Base-by-base conservation (phyloP, 202 grass and related monocot genomes). In the Schoenoplectus tabernaemontani region DNA sequence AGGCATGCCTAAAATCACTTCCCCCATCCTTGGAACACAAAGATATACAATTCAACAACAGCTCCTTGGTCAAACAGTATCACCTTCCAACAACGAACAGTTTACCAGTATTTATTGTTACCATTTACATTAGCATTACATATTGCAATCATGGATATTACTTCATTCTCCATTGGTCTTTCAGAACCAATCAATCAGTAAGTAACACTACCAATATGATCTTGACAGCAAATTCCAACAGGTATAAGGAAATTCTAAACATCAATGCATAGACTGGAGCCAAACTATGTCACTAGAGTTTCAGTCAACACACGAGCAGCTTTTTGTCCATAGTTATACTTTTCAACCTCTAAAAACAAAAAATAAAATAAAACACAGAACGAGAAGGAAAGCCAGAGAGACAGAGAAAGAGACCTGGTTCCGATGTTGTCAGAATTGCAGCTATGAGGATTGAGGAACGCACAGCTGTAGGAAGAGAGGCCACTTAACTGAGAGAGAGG, bases 1-100 rank as follows among this genome's bases (percentile, higher is more conserved):
- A 15, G 91, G 96, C 43, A 95, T 70, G 42, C 89, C 96, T 48
- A 98, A 78, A 43, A 90, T 83, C 56, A 85, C 83, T 13, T 90
- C 84, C 48, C 17, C 68, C 87, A 82, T 91, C 57, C 57, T 53
- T 10, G 16, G 43, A 56, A 68, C 63, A 46, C 59, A 44, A 61
- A 79, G 9, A 74, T 51, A 53, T 34, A 72, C 43, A 30, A 50
- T 48, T 72, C 26, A 10, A n/a, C n/a, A 46, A 15, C 42, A 71
- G 5, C 11, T 28, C 4, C 10, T 47, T 28, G 22, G 2, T 5
- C 4, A 32, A 72, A 72, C 2, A 32, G 23, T 17, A 23, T 72
- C 23, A 30, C 22, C 48, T 70, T 70, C 38, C 19, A 70, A 26
- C 22, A 70, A 44, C 6, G 43, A 32, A 72, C 43, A 48, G 5